A percentile compares a stretch with the other conserved stretches of the same genome.
Conservation (phyloP, 805 yeast genomes). For the Suhomyces vadensis region DNA sequence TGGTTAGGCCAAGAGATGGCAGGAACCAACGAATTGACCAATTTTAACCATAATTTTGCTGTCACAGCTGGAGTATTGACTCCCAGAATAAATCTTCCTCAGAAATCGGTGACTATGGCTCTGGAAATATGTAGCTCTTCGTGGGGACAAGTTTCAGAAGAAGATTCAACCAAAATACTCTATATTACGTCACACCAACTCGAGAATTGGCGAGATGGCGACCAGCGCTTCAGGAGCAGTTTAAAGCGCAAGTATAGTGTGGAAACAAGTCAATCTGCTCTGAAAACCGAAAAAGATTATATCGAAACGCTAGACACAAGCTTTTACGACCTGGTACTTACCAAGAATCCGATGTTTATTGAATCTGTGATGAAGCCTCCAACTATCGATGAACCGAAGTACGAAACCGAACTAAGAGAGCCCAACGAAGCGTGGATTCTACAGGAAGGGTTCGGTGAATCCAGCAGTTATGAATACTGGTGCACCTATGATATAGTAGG, state of each 20-base stretch:
- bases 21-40: slow-evolving; percentile 20
- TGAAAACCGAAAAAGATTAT: not conserved
- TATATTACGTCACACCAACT: slow-evolving; percentile 38
- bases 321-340: slow-evolving; percentile 12
- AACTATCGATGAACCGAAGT: slow-evolving; percentile 15
- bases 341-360: slow-evolving; percentile 24
- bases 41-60: slow-evolving; percentile 28
- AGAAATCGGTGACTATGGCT: slow-evolving; percentile 18
- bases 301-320: slow-evolving; percentile 6
- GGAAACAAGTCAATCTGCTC: not conserved
- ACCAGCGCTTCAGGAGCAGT: slow-evolving; percentile 14
- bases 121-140: slow-evolving; percentile 38
- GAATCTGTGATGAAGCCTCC: slow-evolving; percentile 29
- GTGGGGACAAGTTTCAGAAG: slow-evolving; percentile 35
- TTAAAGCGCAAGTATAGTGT: slow-evolving; percentile 18
- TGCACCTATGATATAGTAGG: slow-evolving; percentile 38
- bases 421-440: slow-evolving; percentile 30
- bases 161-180: slow-evolving; percentile 24
- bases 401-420: slow-evolving; percentile 20
- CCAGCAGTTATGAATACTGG: slow-evolving; percentile 27
- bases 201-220: slow-evolving; percentile 27
- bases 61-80: slow-evolving; percentile 34
- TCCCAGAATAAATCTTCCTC: slow-evolving; percentile 22
- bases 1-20: slow-evolving; percentile 39
- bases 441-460: slow-evolving; percentile 16